Evolutionary conservation across 2,329 filamentous ascomycete species (phyloP).

Genomic region (Claviceps humidiphila): DNA sequence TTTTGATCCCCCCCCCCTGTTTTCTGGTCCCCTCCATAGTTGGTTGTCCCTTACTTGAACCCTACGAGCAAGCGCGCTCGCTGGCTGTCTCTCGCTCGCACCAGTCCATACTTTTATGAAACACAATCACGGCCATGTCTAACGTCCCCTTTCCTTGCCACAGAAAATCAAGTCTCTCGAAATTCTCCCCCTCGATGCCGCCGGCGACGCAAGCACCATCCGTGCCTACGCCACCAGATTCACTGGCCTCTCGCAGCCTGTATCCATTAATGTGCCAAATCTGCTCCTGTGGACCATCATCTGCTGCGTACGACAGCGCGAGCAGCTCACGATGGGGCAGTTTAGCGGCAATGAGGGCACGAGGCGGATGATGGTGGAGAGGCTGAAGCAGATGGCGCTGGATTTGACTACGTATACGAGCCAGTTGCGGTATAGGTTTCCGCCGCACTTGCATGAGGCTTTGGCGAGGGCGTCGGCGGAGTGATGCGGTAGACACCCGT

Average conservation of each 20-base stretch:
- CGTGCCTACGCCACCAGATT: constrained; percentile 72
- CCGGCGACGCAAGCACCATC: constrained; percentile 64
- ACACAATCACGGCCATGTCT: not conserved
- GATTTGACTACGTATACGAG: constrained; percentile 92
- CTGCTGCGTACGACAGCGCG: constrained; percentile 68
- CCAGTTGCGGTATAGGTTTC: constrained; percentile 81
- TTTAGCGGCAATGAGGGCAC: constrained; percentile 63
- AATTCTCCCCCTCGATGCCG: constrained; percentile 66
- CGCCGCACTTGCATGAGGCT: constrained; percentile 75
- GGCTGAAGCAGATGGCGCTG: constrained; percentile 67
- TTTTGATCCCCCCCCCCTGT: not conserved
- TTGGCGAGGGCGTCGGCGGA: constrained; percentile 71
- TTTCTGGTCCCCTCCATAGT: not conserved
- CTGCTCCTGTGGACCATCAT: constrained; percentile 88
- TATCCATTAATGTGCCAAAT: constrained; percentile 81
- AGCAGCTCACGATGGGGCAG: constrained; percentile 53
- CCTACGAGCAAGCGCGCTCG: no score
- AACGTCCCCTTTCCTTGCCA: not conserved
- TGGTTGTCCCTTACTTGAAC: no score
- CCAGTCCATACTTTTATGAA: no score
- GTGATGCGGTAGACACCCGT: constrained; percentile 14
- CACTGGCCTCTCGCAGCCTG: constrained; percentile 60
- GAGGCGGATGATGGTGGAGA: constrained; percentile 49
- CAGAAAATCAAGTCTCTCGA: constrained; percentile 62
- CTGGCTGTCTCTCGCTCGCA: no score